Evolutionary conservation across 2,329 filamentous ascomycete genomes (phyloP).

Genomic region (Nothophaeocryptopus gaeumannii): DNA sequence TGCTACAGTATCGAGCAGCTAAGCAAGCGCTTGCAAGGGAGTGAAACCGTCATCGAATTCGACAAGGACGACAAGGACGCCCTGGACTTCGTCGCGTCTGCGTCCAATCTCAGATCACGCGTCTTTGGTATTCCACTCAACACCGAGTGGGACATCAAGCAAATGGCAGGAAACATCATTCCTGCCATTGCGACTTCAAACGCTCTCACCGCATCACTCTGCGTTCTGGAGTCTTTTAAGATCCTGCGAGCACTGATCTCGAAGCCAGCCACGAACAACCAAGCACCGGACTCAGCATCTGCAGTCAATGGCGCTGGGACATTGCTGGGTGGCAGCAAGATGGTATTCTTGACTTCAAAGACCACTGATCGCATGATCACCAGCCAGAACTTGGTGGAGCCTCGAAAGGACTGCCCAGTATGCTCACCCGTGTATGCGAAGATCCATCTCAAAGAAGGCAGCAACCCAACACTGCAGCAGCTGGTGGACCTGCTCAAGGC

Average conservation of each 20-base stretch:
- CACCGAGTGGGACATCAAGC: constrained; percentile 93
- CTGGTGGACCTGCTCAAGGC: constrained; percentile 72
- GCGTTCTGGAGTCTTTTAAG: constrained; percentile 89
- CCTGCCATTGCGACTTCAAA: constrained; percentile 98
- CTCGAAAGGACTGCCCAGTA: constrained; percentile 79
- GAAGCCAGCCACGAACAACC: constrained; percentile 18
- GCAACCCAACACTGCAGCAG: constrained; percentile 71
- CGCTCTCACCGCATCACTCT: constrained; percentile 89
- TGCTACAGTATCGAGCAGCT: constrained; percentile 77
- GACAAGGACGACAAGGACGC: constrained; percentile 97
- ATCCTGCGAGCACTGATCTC: constrained; percentile 62
- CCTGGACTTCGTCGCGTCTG: constrained; percentile 87
- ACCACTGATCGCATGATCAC: constrained; percentile 59
- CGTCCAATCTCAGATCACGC: constrained; percentile 81
- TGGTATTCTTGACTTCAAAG: constrained; percentile 76
- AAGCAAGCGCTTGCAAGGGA: constrained; percentile 65
- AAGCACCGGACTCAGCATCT: constrained; percentile 7
- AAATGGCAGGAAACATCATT: constrained; percentile 99
- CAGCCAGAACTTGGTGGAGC: constrained; percentile 55
- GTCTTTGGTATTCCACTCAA: constrained; percentile 87
- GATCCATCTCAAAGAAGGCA: constrained; percentile 38
- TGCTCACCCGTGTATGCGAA: constrained; percentile 51
- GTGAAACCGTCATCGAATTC: constrained; percentile 68
- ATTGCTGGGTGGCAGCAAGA: constrained; percentile 51
- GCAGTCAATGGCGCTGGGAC: constrained; percentile 16